These are phyloP conservation scores for Talaromyces albobiverticillius DNA, from an alignment of 2,329 filamentous ascomycete species.

Conservation along the genomic window DNA sequence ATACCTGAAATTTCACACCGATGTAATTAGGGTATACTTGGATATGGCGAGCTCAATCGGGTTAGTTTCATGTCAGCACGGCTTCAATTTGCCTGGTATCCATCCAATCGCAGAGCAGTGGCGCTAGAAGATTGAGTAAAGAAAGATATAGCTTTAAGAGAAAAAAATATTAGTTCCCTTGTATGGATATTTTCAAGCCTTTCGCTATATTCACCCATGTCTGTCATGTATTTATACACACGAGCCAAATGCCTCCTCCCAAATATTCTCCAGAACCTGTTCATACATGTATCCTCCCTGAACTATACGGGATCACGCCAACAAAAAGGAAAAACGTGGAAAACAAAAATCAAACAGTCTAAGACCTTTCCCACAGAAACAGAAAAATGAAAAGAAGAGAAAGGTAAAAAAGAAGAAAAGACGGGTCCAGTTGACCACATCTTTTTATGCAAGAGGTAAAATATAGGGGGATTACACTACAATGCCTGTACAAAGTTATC, in stretches of 20 bases:
- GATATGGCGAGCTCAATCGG: neutral
- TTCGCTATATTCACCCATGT: neutral
- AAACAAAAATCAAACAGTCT: neutral
- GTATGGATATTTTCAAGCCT: neutral
- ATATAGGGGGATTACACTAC: conserved; percentile 20
- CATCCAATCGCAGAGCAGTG: too few relatives aligned
- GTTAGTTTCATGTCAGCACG: neutral
- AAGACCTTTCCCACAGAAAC: neutral
- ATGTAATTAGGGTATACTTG: too few relatives aligned
- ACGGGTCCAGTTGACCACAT: neutral
- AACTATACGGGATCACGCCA: neutral
- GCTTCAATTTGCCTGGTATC: neutral
- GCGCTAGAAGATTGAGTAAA: too few relatives aligned
- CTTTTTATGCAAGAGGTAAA: conserved; percentile 1
- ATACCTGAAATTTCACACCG: neutral
- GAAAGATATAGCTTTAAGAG: too few relatives aligned
- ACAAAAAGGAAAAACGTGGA: neutral
- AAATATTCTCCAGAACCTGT: too few relatives aligned
- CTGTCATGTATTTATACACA: neutral
- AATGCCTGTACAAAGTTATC: conserved; percentile 22
- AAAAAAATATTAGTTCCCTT: too few relatives aligned
- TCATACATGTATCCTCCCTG: neutral
- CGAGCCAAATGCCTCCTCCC: neutral
- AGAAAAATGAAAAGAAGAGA: neutral
- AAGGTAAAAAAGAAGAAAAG: neutral